Conservation (phyloP, 306 rosid genomes). For the Prunus mume region DNA sequence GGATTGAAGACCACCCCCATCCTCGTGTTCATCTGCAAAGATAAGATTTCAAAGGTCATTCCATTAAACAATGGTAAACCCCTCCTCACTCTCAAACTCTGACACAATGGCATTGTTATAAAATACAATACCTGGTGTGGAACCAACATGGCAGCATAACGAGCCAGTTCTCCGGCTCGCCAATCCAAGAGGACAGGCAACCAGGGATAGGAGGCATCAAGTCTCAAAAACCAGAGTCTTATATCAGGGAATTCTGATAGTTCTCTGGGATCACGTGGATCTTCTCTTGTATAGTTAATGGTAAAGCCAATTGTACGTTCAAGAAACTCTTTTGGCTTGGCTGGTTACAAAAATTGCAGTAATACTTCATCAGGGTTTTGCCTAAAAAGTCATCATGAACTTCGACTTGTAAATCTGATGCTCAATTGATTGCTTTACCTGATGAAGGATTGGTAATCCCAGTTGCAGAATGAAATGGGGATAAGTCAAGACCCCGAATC, state of each 20-base stretch:
- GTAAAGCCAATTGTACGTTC: constrained; percentile 81
- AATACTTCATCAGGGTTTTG: constrained; percentile 15
- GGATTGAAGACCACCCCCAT: constrained; percentile 96
- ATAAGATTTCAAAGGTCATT: constrained; percentile 2
- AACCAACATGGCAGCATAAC: constrained; percentile 91
- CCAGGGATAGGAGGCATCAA: constrained; percentile 90
- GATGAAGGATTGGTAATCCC: constrained; percentile 69
- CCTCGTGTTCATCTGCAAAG: constrained; percentile 75
- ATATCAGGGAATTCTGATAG: constrained; percentile 78
- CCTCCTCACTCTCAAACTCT: not conserved
- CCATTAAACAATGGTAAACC: not conserved
- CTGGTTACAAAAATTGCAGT: constrained; percentile 37
- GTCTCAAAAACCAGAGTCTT: constrained; percentile 93
- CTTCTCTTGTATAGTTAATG: constrained; percentile 69
- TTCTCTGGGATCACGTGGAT: constrained; percentile 70
- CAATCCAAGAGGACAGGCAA: constrained; percentile 82
- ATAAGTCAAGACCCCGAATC: constrained; percentile 59
- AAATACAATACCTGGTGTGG: constrained; percentile 77
- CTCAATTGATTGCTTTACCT: constrained; percentile 32
- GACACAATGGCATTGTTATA: not conserved
- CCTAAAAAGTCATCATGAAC: not conserved
- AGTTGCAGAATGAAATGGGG: constrained; percentile 72
- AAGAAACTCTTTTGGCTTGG: constrained; percentile 65
- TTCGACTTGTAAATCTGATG: not conserved
- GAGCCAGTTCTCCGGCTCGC: constrained; percentile 95